Percentiles rank a stretch among this genome's conserved stretches.
Conservation (phyloP, 148 eudicot genomes). For the Rhododendron molle region DNA sequence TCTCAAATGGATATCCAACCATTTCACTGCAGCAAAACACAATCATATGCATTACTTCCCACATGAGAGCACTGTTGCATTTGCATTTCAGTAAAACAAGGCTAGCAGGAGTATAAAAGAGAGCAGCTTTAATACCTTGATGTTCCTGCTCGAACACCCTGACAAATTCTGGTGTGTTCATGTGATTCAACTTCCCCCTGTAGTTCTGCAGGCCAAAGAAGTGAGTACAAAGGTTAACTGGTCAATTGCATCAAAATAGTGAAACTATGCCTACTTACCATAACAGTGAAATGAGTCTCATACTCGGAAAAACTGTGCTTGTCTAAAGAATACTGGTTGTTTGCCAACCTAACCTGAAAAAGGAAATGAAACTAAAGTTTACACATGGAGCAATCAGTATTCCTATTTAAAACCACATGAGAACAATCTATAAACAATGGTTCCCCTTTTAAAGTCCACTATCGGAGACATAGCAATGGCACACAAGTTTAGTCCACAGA, state of each 20-base stretch:
- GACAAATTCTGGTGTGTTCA: constrained; percentile 76
- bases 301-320: constrained; percentile 72
- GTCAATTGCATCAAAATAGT: background rate
- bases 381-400: background rate
- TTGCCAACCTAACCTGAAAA: constrained; percentile 85
- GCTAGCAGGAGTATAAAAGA: background rate
- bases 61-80: background rate
- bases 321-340: constrained; percentile 76
- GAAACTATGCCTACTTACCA: constrained; percentile 46
- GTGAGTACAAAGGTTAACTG: background rate
- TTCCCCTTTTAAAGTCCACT: background rate
- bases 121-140: constrained; percentile 40
- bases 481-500: background rate
- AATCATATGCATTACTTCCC: background rate
- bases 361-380: constrained; percentile 7
- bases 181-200: constrained; percentile 69
- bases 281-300: constrained; percentile 97
- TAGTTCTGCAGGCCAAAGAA: constrained; percentile 54
- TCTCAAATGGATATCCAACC: constrained; percentile 70
- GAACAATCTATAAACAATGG: background rate
- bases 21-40: constrained; percentile 52
- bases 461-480: background rate
- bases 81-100: background rate
- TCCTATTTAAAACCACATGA: background rate
- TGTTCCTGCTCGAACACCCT: constrained; percentile 81